A percentile compares a stretch with the other conserved stretches of the same genome.
Evolutionary conservation across 306 rosid genomes (phyloP).

Genomic region (Spatholobus suberectus): DNA sequence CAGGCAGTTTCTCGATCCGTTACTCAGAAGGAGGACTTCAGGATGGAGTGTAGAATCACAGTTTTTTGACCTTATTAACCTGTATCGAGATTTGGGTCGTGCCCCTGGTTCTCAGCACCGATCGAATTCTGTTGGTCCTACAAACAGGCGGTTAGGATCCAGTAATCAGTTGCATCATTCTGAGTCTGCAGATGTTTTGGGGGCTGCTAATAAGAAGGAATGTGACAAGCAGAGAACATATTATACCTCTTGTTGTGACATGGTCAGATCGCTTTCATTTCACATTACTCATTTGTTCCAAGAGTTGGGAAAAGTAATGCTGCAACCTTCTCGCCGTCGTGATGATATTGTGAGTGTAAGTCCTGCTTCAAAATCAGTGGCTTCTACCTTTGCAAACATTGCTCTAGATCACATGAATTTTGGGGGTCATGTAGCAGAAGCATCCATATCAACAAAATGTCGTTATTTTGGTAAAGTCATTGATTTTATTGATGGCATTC

Average conservation of each 20-base stretch:
- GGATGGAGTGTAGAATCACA: conserved; percentile 97
- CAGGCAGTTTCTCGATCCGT: conserved; percentile 93
- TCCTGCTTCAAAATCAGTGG: conserved; percentile 82
- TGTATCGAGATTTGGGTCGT: conserved; percentile 91
- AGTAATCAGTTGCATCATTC: conserved; percentile 57
- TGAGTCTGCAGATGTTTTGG: conserved; percentile 66
- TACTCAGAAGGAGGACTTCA: conserved; percentile 82
- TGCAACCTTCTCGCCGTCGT: conserved; percentile 92
- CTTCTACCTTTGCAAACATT: conserved; percentile 81
- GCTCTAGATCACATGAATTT: conserved; percentile 87
- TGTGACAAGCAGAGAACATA: conserved; percentile 72
- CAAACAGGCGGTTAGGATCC: conserved; percentile 59
- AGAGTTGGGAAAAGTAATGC: conserved; percentile 92
- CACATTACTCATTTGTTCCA: conserved; percentile 93
- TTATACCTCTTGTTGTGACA: conserved; percentile 81
- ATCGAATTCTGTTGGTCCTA: conserved; percentile 57
- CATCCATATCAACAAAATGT: conserved; percentile 76
- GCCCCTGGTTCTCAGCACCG: conserved; percentile 73
- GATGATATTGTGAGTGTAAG: conserved; percentile 83
- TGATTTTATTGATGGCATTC: conserved; percentile 82
- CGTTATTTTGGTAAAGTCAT: conserved; percentile 93
- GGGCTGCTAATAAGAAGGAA: conserved; percentile 61
- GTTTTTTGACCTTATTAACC: conserved; percentile 86
- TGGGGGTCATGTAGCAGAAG: conserved; percentile 73
- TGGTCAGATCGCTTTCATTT: conserved; percentile 91